Evolutionary conservation across 2,329 filamentous ascomycete genomes (phyloP).

Genomic region (Trichoderma gracile): DNA sequence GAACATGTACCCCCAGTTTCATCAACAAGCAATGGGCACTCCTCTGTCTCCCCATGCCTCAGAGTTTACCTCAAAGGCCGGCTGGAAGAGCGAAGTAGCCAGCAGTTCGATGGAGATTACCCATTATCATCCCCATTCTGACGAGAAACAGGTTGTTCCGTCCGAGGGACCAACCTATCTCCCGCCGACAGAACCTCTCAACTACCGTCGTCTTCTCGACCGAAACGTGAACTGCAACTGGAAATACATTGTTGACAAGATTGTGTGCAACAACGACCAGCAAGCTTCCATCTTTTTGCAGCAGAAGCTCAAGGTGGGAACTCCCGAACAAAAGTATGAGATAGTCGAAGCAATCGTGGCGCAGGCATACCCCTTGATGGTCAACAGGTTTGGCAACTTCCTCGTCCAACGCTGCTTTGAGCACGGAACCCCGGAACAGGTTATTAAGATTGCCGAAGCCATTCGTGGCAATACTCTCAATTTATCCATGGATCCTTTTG

Average conservation of each 20-base stretch:
- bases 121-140: slow-evolving; percentile 21
- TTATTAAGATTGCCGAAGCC: slow-evolving; percentile 89
- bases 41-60: slow-evolving; percentile 71
- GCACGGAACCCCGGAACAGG: slow-evolving; percentile 91
- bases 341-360: slow-evolving; percentile 96
- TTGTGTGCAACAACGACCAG: slow-evolving; percentile 98
- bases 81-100: slow-evolving; percentile 58
- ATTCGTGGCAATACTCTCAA: slow-evolving; percentile 93
- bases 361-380: slow-evolving; percentile 93
- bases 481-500: slow-evolving; percentile 97
- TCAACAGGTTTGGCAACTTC: slow-evolving; percentile 98
- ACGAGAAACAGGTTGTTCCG: slow-evolving; percentile 45
- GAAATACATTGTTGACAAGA: slow-evolving; percentile 99
- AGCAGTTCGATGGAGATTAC: slow-evolving; percentile 29
- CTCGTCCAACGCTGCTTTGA: slow-evolving; percentile 98
- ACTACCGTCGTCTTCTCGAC: slow-evolving; percentile 92
- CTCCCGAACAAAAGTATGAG: slow-evolving; percentile 91
- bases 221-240: slow-evolving; percentile 97
- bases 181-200: slow-evolving; percentile 85
- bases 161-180: slow-evolving; percentile 74
- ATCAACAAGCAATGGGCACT: slow-evolving; percentile 61
- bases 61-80: slow-evolving; percentile 64
- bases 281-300: slow-evolving; percentile 98
- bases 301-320: slow-evolving; percentile 97
- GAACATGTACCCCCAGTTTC: slow-evolving; percentile 51